Conservation (phyloP, 768 basidiomycete genomes). For the Tylopilus subfusipes region DNA sequence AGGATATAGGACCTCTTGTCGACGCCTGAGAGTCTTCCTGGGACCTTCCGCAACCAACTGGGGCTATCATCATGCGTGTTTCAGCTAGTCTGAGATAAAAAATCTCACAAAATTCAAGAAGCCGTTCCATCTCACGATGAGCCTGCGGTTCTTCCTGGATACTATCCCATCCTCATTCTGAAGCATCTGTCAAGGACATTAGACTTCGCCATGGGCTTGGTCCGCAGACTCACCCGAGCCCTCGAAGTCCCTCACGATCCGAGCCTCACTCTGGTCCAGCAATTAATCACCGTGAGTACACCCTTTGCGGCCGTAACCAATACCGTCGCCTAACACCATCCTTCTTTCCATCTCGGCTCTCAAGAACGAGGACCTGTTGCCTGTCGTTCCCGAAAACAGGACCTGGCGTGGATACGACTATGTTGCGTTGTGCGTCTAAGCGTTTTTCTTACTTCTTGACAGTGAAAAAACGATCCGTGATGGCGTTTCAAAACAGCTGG, state of each 20-base stretch:
- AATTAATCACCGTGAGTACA: slow-evolving; percentile 53
- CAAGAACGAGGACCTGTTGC: slow-evolving; percentile 69
- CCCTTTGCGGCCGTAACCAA: background rate
- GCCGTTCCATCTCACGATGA: background rate
- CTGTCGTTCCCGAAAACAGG: slow-evolving; percentile 59
- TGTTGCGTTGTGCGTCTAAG: slow-evolving; percentile 51
- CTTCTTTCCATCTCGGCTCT: slow-evolving; percentile 16
- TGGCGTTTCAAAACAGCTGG: slow-evolving; percentile 48
- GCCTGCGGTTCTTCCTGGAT: background rate
- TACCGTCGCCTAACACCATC: background rate
- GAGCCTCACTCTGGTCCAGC: slow-evolving; percentile 49
- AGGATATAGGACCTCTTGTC: background rate
- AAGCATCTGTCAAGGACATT: background rate
- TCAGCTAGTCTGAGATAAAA: slow-evolving; percentile 9
- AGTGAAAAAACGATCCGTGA: background rate
- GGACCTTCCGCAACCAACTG: background rate
- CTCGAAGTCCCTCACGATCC: slow-evolving; percentile 55
- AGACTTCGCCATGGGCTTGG: slow-evolving; percentile 20
- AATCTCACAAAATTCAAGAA: slow-evolving; percentile 1
- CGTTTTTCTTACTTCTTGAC: background rate
- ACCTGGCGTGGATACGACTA: slow-evolving; percentile 68
- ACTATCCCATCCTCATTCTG: background rate
- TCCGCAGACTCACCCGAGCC: slow-evolving; percentile 23
- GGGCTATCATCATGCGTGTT: background rate
- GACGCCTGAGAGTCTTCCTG: background rate